Percentiles rank a stretch among this genome's conserved stretches.
These are phyloP conservation scores for Beauveria caledonica DNA, from an alignment of 2,329 filamentous ascomycete species.

Conservation along the genomic window DNA sequence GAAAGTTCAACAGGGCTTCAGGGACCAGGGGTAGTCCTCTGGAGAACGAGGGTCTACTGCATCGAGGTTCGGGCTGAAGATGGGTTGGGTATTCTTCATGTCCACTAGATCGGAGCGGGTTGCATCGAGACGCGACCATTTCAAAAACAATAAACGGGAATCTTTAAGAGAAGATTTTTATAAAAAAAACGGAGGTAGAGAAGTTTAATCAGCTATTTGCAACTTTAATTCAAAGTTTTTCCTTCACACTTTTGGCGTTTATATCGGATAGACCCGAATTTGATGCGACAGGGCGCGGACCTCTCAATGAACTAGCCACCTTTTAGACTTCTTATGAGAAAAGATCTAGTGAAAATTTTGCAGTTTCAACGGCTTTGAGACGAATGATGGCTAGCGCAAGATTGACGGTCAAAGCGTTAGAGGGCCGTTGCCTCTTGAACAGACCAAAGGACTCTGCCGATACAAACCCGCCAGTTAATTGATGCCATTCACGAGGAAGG, in stretches of 20 bases:
- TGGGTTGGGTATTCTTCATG: neutral
- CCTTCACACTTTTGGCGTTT: neutral
- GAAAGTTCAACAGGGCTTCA: neutral
- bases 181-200: neutral
- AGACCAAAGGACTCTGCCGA: too few species aligned
- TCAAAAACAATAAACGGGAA: neutral
- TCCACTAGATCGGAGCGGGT: neutral
- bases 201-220: neutral
- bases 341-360: too few species aligned
- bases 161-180: neutral
- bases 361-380: too few species aligned
- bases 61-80: neutral
- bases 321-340: too few species aligned
- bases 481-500: too few species aligned
- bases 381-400: too few species aligned
- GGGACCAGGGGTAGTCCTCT: neutral
- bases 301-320: too few species aligned
- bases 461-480: too few species aligned
- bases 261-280: too few species aligned
- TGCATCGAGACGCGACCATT: neutral
- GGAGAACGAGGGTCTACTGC: conserved; percentile 1
- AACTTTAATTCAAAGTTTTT: neutral
- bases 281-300: too few species aligned
- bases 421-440: too few species aligned
- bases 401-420: too few species aligned